Evolutionary conservation across 108 stramenopile genomes (phyloP), one percentile per base, ranked within the genome.

Genomic region (Fragilaria radians): DNA sequence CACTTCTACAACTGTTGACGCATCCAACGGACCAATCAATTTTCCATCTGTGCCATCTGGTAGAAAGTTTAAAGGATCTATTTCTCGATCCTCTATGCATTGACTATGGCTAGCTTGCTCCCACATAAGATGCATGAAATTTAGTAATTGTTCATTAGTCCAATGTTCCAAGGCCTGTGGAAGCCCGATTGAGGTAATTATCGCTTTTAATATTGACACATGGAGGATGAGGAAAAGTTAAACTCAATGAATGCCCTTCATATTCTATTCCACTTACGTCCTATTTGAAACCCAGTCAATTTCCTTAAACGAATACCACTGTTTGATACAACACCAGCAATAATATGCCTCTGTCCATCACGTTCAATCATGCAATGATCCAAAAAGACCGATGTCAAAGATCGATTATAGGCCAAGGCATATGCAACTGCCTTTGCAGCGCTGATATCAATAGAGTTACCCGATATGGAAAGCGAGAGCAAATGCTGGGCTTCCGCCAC

Each of bases 101-200:
- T 52, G 52, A 17, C 28, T 45, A 4, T 63, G 47, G 48, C 61
- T 48, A 52, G 61, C 50, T 32, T 82, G 73, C 25, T 82, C 69
- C 84, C 86, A 91, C 85, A 91, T 91, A 5, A 86, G 56, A 53
- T 78, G 77, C 49, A 91, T 78, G 50, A 91, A 91, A 46, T 88
- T 91, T 48, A 91, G 63, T 42, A 88, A 81, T 59, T 91, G 90
- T 55, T 87, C 86, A 65, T 91, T 91, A 24, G 80, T 78, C 85
- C 86, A 91, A 51, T 85, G 70, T 74, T 82, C 79, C 60, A 91
- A 57, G 0, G 82, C 75, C 28, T 62, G 69, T 36, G 90, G 90
- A 48, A 91, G 81, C n/a, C 90, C 90, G 48, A 91, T 42, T 0
- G 80, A 78, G 14, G 84, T 82, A 14, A 87, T 60, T 32, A 76